Percentiles rank a stretch among this genome's conserved stretches.
Evolutionary conservation across 2,329 filamentous ascomycete species (phyloP).

Genomic region (Colletotrichum theobromicola): DNA sequence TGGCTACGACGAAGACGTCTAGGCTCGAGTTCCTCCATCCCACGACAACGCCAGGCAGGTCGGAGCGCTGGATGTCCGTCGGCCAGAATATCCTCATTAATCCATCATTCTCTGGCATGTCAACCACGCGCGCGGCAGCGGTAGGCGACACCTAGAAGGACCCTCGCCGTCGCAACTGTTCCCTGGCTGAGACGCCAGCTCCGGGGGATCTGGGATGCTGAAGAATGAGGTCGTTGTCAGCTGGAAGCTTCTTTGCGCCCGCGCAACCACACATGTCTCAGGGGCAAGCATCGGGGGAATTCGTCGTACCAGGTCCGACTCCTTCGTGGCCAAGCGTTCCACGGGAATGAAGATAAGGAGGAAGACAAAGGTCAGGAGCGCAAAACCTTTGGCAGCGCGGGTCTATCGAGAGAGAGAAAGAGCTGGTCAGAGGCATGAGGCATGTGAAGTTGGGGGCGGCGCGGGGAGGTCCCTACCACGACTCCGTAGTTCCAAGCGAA

Average conservation of each 20-base stretch:
- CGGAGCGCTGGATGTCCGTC: conserved; percentile 76
- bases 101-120: conserved; percentile 79
- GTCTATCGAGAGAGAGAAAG: conserved; percentile 54
- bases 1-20: conserved; percentile 88
- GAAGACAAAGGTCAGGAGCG: conserved; percentile 83
- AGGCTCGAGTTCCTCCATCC: conserved; percentile 94
- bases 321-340: conserved; percentile 79
- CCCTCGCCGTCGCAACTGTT: conserved; percentile 91
- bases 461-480: conserved; percentile 66
- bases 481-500: conserved; percentile 99
- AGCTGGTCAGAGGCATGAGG: background rate
- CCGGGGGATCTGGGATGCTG: conserved; percentile 83
- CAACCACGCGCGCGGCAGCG: conserved; percentile 39
- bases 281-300: conserved; percentile 14
- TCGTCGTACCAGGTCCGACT: conserved; percentile 76
- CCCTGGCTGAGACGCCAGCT: conserved; percentile 88
- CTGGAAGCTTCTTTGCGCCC: conserved; percentile 26
- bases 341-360: conserved; percentile 84
- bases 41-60: conserved; percentile 83
- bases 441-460: background rate
- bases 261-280: conserved; percentile 14
- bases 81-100: conserved; percentile 99
- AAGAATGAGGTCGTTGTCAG: conserved; percentile 20
- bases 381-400: conserved; percentile 85
- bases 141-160: conserved; percentile 74